phyloP scores from a whole-genome alignment of 2,329 filamentous ascomycete genomes.

The Neonectria hederae region DNA sequence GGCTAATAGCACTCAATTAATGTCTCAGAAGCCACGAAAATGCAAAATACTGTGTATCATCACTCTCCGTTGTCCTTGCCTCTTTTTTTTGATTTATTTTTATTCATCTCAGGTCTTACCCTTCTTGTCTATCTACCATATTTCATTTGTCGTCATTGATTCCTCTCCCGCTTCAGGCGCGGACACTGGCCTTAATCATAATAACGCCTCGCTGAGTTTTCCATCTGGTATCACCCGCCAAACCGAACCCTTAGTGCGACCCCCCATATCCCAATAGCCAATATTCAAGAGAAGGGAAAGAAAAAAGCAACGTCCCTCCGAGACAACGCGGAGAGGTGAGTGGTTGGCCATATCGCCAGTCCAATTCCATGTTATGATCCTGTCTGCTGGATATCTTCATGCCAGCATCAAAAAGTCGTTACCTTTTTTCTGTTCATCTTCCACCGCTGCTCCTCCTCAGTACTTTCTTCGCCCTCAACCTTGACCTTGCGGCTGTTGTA shows the following conservation, averaged over 20 bases:
- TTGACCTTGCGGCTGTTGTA: slow-evolving; percentile 53
- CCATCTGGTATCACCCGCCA: slow-evolving; percentile 17
- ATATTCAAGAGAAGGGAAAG: background rate
- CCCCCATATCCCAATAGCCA: slow-evolving; percentile 1
- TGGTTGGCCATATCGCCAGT: slow-evolving; percentile 17
- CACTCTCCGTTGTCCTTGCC: background rate
- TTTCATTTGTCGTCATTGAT: slow-evolving; percentile 21
- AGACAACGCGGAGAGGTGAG: background rate
- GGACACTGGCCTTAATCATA: slow-evolving; percentile 12
- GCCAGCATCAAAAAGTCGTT: slow-evolving; percentile 29
- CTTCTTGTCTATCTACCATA: slow-evolving; percentile 11
- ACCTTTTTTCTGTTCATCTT: slow-evolving; percentile 20
- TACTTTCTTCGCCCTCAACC: slow-evolving; percentile 23
- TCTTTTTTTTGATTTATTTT: background rate
- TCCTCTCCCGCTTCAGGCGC: slow-evolving; percentile 5
- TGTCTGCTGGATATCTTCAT: slow-evolving; percentile 26
- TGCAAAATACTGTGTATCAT: background rate
- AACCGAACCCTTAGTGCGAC: slow-evolving; percentile 4
- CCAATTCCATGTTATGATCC: slow-evolving; percentile 16
- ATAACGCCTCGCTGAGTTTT: slow-evolving; percentile 25
- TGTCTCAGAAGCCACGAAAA: no score
- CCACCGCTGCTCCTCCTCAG: slow-evolving; percentile 8
- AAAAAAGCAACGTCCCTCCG: background rate
- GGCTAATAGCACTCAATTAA: background rate
- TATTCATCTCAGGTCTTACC: background rate